These are phyloP conservation scores for Colletotrichum liriopes DNA, from an alignment of 2,329 filamentous ascomycete genomes.

Conservation along the genomic window DNA sequence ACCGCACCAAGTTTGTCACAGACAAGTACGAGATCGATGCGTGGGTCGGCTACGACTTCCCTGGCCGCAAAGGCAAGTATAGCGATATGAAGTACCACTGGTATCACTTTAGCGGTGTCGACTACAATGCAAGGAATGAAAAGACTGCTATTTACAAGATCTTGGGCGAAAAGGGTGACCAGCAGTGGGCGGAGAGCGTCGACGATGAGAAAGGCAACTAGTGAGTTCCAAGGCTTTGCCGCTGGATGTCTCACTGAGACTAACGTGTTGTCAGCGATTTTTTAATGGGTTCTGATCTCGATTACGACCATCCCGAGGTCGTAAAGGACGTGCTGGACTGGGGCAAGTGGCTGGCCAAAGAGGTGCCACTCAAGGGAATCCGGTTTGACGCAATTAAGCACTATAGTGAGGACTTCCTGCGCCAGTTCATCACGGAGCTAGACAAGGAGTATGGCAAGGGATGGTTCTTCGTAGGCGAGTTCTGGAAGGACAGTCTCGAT, in stretches of 20 bases:
- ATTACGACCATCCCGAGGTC: conserved; percentile 76
- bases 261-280: conserved; percentile 75
- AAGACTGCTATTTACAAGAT: conserved; percentile 80
- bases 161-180: conserved; percentile 67
- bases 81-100: conserved; percentile 77
- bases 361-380: conserved; percentile 75
- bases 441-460: conserved; percentile 59
- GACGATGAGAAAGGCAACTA: conserved; percentile 76
- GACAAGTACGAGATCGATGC: conserved; percentile 77
- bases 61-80: conserved; percentile 74
- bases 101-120: conserved; percentile 80
- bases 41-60: conserved; percentile 80
- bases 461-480: conserved; percentile 58
- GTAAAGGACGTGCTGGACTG: conserved; percentile 75
- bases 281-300: conserved; percentile 81
- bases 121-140: conserved; percentile 73
- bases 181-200: conserved; percentile 75
- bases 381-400: conserved; percentile 82
- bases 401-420: conserved; percentile 77
- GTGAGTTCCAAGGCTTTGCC: conserved; percentile 60
- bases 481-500: conserved; percentile 56
- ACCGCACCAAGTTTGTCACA: conserved; percentile 71
- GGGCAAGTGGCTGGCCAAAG: conserved; percentile 76
- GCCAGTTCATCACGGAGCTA: conserved; percentile 73
- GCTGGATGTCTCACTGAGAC: conserved; percentile 69